Base-by-base conservation (phyloP, 768 basidiomycete genomes). In the Trametes villosa region DNA sequence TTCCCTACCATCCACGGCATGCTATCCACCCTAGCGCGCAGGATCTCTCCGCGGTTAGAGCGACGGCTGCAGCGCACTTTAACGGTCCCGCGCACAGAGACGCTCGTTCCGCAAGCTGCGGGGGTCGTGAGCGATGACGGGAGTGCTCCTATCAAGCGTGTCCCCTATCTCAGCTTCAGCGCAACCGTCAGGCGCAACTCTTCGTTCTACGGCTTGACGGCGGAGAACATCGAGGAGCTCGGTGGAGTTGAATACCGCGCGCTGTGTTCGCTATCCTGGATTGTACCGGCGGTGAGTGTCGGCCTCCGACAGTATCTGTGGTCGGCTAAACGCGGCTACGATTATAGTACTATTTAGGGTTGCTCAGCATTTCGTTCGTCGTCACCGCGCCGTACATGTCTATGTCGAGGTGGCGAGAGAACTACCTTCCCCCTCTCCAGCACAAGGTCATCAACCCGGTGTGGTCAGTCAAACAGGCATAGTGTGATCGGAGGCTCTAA, bases 211-310 rank as follows among this genome's bases (percentile, higher is more conserved):
- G 78, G 75, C 67, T 74, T 96, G 49, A 90, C 86, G 0, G 80
- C 84, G 17, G 91, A 92, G 44, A 88, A 97, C 64, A 76, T 90
- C 68, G 92, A 96, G 60, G 93, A 96, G 68, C 77, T 98, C 6
- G 96, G 94, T 5, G 94, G 95, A 13, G 87, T 96, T 11, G 96
- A 98, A 72, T 98, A 91, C 70, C 83, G 94, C 12, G 91, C 90
- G 7, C 75, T 96, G 64, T 87, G 86, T 46, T 83, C 86, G 3
- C 72, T 96, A 45, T 74, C 92, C 15, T 95, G 91, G 88, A 81
- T 94, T 51, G 84, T 95, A 33, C 81, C 83, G 4, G 68, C 76
- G 44, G 94, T 95, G 68, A 73, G 46, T 52, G 8, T 1, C 12
- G 40, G 17, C 34, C 13, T 8, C 2, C 22, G 12, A 3, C 18